Evolutionary conservation across 108 stramenopile species (phyloP).

Genomic region (Conticribra guillardii): DNA sequence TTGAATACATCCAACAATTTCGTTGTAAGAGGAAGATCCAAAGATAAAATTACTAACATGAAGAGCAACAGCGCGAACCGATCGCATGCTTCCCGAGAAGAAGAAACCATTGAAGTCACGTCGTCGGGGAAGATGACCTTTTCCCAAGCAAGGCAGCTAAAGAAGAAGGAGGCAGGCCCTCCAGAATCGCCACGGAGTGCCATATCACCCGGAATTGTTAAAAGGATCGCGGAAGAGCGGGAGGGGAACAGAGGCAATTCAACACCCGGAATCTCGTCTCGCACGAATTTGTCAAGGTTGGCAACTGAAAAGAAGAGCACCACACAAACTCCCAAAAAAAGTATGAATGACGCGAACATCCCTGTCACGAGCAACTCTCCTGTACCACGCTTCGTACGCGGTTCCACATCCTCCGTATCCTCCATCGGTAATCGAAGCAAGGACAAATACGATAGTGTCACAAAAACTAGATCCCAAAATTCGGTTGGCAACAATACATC

Average conservation of each 20-base stretch:
- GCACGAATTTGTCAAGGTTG: not conserved
- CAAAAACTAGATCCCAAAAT: too few relatives aligned
- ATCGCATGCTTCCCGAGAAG: too few relatives aligned
- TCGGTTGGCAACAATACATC: too few relatives aligned
- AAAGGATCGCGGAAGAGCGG: not conserved
- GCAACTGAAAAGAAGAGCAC: not conserved
- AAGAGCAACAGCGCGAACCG: too few relatives aligned
- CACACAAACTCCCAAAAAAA: not conserved
- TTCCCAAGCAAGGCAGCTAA: not conserved
- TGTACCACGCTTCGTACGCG: not conserved
- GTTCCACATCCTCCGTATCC: not conserved
- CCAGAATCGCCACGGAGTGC: not conserved
- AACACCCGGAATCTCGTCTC: not conserved
- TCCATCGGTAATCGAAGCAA: not conserved
- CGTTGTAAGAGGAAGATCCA: too few relatives aligned
- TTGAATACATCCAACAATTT: too few relatives aligned
- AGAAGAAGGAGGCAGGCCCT: not conserved
- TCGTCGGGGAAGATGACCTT: not conserved
- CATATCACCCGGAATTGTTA: not conserved
- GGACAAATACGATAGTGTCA: too few relatives aligned
- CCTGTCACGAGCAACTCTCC: not conserved
- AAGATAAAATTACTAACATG: too few relatives aligned
- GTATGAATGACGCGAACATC: too few relatives aligned
- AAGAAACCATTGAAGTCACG: not conserved
- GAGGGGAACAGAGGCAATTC: too few relatives aligned